Evolutionary conservation across 768 basidiomycete species (phyloP).

Genomic region (Lactarius psammicola): DNA sequence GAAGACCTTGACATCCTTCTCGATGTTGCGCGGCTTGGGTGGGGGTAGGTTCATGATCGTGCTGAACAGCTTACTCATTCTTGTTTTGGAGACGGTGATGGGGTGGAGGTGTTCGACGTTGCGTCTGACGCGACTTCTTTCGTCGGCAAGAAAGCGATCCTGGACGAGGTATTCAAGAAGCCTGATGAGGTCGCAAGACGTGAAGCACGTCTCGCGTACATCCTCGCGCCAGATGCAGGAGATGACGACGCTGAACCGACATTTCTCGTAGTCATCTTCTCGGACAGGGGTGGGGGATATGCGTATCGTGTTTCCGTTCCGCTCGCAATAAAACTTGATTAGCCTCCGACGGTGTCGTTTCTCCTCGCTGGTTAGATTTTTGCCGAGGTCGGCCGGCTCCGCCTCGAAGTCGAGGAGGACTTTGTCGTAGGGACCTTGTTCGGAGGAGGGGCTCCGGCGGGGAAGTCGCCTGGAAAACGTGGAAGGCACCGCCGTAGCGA

Average conservation of each 20-base stretch:
- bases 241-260: slow-evolving; percentile 65
- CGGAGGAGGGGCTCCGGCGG: slow-evolving; percentile 32
- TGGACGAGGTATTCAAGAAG: slow-evolving; percentile 81
- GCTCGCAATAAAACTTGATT: slow-evolving; percentile 79
- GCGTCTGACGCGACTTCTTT: slow-evolving; percentile 93
- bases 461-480: slow-evolving; percentile 6
- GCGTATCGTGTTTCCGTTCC: slow-evolving; percentile 72
- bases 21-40: slow-evolving; percentile 94
- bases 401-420: slow-evolving; percentile 61
- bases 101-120: slow-evolving; percentile 94
- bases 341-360: slow-evolving; percentile 70
- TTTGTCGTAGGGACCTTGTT: slow-evolving; percentile 43
- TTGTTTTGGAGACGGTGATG: slow-evolving; percentile 85
- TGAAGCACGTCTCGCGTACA: slow-evolving; percentile 76
- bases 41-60: slow-evolving; percentile 94
- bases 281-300: slow-evolving; percentile 67
- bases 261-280: slow-evolving; percentile 69
- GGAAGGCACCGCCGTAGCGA: neutral
- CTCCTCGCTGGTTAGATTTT: slow-evolving; percentile 65
- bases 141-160: slow-evolving; percentile 81
- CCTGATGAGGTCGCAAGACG: slow-evolving; percentile 94
- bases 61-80: slow-evolving; percentile 83
- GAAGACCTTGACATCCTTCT: slow-evolving; percentile 93
- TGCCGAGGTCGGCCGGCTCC: slow-evolving; percentile 53
- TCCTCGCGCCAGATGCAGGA: slow-evolving; percentile 92